Base-by-base conservation (phyloP, 75 land plant species). In the Cunninghamia lanceolata region DNA sequence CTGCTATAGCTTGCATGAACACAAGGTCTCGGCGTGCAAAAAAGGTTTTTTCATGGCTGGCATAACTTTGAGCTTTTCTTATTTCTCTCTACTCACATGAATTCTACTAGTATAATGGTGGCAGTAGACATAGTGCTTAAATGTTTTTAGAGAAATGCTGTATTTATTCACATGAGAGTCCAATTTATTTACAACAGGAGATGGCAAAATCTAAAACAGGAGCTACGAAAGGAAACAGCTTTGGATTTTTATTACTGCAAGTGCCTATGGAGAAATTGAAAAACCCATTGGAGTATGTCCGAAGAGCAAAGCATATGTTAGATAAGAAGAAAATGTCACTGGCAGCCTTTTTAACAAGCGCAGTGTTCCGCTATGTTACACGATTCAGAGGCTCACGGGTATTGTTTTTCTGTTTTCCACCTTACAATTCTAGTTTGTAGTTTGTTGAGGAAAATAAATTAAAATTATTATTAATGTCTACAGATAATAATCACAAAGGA, bases 211-310 rank as follows among this genome's bases (percentile, higher is more conserved):
- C 89, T 2, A 45, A 52, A 3, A 84, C 46, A 8, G 32, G 86
- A 34, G 80, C 89, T 59, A 77, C 75, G 0, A 93, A 92, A 94
- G 98, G 98, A 19, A 96, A 96, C 84, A 25, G 75, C 83, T 75
- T 96, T 53, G 97, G 97, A 1, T 92, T 91, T 84, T 50, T 94
- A 0, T 53, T 92, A 11, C 42, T 95, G 0, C 92, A 91, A 1
- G 82, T 96, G 35, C 87, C 88, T 21, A 83, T 95, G 45, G 86
- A 19, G 3, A 30, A 59, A 28, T 38, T 77, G 3, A 82, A 93
- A 3, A 87, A 95, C 19, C 98, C 98, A 14, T 83, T 96, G 71
- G 93, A 95, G 47, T 88, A 92, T 82, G 88, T 96, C 40, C 88
- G 91, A 36, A 84, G 87, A 45, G 93, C 95, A 0, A 94, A 91